A percentile compares a stretch with the other conserved stretches of the same genome.
phyloP scores from a whole-genome alignment of 2,329 filamentous ascomycete genomes.

The Sclerotinia sclerotiorum region DNA sequence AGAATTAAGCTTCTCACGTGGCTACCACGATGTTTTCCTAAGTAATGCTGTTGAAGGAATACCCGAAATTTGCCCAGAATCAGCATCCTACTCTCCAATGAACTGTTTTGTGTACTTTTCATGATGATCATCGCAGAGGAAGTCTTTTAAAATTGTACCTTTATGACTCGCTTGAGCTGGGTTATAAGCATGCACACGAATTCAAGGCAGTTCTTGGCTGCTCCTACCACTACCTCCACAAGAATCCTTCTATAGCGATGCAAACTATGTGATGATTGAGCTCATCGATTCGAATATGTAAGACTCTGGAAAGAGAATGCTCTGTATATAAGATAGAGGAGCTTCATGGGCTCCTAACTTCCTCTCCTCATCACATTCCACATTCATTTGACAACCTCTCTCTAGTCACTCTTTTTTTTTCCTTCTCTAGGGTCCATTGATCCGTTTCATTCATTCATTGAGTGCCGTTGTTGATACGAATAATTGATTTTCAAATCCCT shows the following conservation, averaged over 20 bases:
- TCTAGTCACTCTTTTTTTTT: slow-evolving; percentile 17
- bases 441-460: slow-evolving; percentile 22
- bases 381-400: slow-evolving; percentile 18
- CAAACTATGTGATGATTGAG: neutral
- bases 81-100: neutral
- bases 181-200: neutral
- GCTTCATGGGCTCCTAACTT: slow-evolving; percentile 3
- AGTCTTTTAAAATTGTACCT: slow-evolving; percentile 9
- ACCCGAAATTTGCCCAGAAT: slow-evolving; percentile 1
- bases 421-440: slow-evolving; percentile 13
- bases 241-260: slow-evolving; percentile 17
- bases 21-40: neutral
- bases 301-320: neutral
- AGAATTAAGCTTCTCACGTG: slow-evolving; percentile 9
- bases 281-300: neutral
- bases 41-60: slow-evolving; percentile 8
- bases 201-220: slow-evolving; percentile 3
- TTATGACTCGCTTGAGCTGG: neutral
- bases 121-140: neutral
- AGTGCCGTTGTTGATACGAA: slow-evolving; percentile 10
- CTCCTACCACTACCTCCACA: neutral
- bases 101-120: neutral
- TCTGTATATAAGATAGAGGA: slow-evolving; percentile 16
- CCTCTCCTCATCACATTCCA: slow-evolving; percentile 12
- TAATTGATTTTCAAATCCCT: neutral